Evolutionary conservation across 1,284 basidiomycete species (phyloP).

Genomic region (Microbotryum violaceum): DNA sequence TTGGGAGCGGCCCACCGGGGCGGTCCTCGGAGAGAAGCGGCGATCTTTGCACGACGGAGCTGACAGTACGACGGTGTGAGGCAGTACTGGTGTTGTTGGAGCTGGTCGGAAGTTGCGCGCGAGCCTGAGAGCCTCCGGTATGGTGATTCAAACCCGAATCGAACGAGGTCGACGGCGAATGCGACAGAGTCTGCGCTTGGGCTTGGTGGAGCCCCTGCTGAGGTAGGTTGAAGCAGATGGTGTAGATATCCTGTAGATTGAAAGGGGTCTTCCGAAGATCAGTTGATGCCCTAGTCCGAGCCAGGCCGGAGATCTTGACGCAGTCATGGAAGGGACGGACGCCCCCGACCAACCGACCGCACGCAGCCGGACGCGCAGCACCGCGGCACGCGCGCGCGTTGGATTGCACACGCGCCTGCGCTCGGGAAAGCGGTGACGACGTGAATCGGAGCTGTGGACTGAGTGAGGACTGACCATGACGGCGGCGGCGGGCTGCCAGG

Average conservation of each 20-base stretch:
- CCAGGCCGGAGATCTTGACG: not conserved
- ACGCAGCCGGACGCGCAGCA: no score
- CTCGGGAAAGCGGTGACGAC: no score
- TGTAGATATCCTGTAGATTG: conserved; percentile 65
- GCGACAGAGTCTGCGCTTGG: conserved; percentile 31
- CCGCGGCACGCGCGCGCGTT: no score
- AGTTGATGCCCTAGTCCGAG: not conserved
- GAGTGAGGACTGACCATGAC: no score
- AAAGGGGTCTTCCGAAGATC: conserved; percentile 45
- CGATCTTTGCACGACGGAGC: not conserved
- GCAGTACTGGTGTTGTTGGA: no score
- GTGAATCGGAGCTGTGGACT: no score
- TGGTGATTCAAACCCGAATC: conserved; percentile 16
- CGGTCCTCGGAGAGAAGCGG: conserved; percentile 10
- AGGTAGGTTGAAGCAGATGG: conserved; percentile 80
- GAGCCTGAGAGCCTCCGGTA: not conserved
- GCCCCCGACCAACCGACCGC: no score
- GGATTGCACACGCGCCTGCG: no score
- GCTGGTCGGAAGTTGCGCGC: not conserved
- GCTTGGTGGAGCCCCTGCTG: conserved; percentile 51
- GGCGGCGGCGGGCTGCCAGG: no score
- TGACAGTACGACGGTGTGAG: not conserved
- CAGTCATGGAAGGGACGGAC: no score
- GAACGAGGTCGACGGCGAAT: conserved; percentile 24
- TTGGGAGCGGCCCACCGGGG: not conserved